phyloP scores from a whole-genome alignment of 768 basidiomycete species.

The Boletellus ananiceps region DNA sequence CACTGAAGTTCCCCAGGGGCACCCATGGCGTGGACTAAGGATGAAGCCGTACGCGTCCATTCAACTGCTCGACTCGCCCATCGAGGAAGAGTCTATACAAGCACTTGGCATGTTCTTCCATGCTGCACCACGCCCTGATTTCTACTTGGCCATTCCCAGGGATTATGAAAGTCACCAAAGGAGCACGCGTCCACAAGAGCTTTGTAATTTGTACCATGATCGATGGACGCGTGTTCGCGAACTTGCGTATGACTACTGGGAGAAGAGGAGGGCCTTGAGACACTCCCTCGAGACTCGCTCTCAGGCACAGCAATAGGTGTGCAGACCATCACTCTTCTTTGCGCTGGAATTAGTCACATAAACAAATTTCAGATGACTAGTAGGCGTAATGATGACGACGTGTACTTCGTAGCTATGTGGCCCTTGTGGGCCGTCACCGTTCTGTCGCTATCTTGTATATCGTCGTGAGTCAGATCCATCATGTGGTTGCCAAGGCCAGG shows the following conservation, averaged over 20 bases:
- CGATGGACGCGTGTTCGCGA: constrained; percentile 2
- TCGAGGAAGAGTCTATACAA: constrained; percentile 6
- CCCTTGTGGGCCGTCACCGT: too few species aligned
- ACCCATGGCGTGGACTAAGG: constrained; percentile 11
- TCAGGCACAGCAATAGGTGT: too few species aligned
- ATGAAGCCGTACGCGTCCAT: neutral
- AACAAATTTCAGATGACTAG: too few species aligned
- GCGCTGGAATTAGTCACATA: too few species aligned
- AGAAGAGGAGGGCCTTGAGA: constrained; percentile 4
- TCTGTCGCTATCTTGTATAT: too few species aligned
- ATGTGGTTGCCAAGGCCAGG: too few species aligned
- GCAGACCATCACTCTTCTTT: too few species aligned
- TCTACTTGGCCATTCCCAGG: constrained; percentile 2
- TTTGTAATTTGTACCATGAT: neutral
- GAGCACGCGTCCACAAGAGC: neutral
- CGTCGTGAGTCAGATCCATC: too few species aligned
- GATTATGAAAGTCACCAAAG: neutral
- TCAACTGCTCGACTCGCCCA: constrained; percentile 2
- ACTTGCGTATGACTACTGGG: constrained; percentile 1
- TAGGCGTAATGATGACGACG: too few species aligned
- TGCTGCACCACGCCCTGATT: constrained; percentile 5
- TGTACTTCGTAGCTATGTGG: too few species aligned
- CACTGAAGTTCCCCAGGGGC: constrained; percentile 3
- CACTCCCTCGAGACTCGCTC: neutral
- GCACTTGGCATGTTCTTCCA: constrained; percentile 16